A percentile compares a stretch with the other conserved stretches of the same genome.
phyloP scores from a whole-genome alignment of 805 yeast species.

The Teunomyces cretensis region DNA sequence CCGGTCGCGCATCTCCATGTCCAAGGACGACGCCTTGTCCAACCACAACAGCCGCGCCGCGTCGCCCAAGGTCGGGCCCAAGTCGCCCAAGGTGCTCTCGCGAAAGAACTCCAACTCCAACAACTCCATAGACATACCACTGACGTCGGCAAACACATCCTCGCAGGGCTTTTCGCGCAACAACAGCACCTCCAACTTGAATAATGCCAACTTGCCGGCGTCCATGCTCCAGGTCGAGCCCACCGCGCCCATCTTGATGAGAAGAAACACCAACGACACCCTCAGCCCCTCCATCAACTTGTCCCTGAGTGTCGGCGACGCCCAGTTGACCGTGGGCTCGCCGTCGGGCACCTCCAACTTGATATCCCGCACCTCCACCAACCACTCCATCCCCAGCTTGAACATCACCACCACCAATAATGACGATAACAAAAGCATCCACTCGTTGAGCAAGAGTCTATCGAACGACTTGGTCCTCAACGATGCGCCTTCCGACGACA shows the following conservation, averaged over 20 bases:
- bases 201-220: constrained; percentile 47
- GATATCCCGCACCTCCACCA: constrained; percentile 22
- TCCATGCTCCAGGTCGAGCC: constrained; percentile 72
- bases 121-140: neutral
- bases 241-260: constrained; percentile 67
- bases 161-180: constrained; percentile 5
- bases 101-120: constrained; percentile 30
- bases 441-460: constrained; percentile 1
- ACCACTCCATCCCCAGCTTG: constrained; percentile 17
- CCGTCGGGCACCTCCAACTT: constrained; percentile 15
- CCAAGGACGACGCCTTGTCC: constrained; percentile 17
- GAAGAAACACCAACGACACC: constrained; percentile 47
- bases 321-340: neutral
- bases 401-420: constrained; percentile 3
- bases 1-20: constrained; percentile 34
- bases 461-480: constrained; percentile 2
- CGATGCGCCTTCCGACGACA: neutral
- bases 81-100: constrained; percentile 29
- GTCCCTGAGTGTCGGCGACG: constrained; percentile 10
- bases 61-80: constrained; percentile 21
- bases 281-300: constrained; percentile 6
- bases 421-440: neutral
- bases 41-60: constrained; percentile 13
- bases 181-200: constrained; percentile 13
- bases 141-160: constrained; percentile 1